A percentile compares a stretch with the other conserved stretches of the same genome.
Conservation (phyloP, 2,329 filamentous ascomycete species). For the Monascus ruber region DNA sequence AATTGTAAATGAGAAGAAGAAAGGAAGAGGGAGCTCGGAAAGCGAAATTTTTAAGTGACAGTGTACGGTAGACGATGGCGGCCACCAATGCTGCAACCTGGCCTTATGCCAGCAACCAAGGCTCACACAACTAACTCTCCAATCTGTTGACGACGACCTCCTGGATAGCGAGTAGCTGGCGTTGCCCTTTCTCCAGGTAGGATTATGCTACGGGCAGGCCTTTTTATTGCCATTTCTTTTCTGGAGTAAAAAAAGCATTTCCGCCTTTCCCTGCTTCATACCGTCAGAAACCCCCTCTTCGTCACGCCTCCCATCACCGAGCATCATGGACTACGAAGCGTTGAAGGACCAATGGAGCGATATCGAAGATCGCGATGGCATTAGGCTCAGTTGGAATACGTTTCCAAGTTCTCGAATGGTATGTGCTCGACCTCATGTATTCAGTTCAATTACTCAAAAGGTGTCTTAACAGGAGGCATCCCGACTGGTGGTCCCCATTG, state of each 20-base stretch:
- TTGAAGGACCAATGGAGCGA: conserved; percentile 95
- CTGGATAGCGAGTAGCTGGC: conserved; percentile 18
- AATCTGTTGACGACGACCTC: conserved; percentile 18
- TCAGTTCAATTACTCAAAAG: conserved; percentile 1
- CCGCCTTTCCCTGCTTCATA: conserved; percentile 7
- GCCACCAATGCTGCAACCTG: conserved; percentile 35
- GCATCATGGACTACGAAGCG: conserved; percentile 77
- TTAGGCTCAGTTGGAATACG: conserved; percentile 96
- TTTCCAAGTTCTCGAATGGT: conserved; percentile 98
- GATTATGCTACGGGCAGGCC: conserved; percentile 20
- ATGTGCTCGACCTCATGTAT: conserved; percentile 19
- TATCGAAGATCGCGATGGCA: conserved; percentile 90
- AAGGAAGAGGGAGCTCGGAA: conserved; percentile 18
- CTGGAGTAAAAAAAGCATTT: conserved; percentile 10
- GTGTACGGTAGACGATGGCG: conserved; percentile 20
- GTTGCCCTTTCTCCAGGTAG: conserved; percentile 16
- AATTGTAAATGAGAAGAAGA: conserved; percentile 32
- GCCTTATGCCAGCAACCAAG: conserved; percentile 27
- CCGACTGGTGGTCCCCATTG: conserved; percentile 87
- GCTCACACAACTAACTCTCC: conserved; percentile 22
- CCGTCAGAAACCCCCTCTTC: conserved; percentile 9
- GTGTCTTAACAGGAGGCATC: conserved; percentile 62
- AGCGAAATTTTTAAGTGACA: conserved; percentile 18
- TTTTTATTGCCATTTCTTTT: conserved; percentile 9
- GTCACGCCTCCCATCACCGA: conserved; percentile 12